Percentiles rank a stretch among this genome's conserved stretches.
Evolutionary conservation across 441 rosid species (phyloP).

Genomic region (Gossypium lobatum): DNA sequence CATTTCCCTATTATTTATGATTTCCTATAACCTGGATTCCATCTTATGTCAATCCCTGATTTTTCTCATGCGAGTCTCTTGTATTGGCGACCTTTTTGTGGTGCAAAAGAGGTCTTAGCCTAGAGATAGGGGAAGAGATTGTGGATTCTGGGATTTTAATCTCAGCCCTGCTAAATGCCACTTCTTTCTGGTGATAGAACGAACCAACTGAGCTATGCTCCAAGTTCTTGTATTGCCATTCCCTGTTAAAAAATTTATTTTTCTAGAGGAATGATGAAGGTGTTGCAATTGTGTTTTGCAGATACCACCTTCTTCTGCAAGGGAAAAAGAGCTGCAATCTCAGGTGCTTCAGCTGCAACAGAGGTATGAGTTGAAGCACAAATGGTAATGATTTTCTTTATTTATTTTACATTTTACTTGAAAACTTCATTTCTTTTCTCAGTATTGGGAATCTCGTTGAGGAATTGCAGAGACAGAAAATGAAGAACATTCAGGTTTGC

Average conservation of each 20-base stretch:
- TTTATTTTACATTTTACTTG: slow-evolving; percentile 10
- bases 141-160: not conserved
- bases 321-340: slow-evolving; percentile 73
- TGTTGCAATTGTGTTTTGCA: slow-evolving; percentile 27
- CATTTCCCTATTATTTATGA: not conserved
- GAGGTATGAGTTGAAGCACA: slow-evolving; percentile 39
- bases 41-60: not conserved
- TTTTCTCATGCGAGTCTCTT: slow-evolving; percentile 1
- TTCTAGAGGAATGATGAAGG: not conserved
- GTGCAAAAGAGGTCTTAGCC: not conserved
- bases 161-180: not conserved
- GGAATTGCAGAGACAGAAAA: slow-evolving; percentile 69
- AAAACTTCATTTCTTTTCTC: slow-evolving; percentile 23
- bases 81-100: not conserved
- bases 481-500: slow-evolving; percentile 69
- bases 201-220: not conserved
- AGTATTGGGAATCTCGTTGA: slow-evolving; percentile 59
- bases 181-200: not conserved
- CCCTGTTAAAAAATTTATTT: not conserved
- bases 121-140: not conserved
- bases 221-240: not conserved
- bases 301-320: slow-evolving; percentile 44
- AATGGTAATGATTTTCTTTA: slow-evolving; percentile 1
- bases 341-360: slow-evolving; percentile 67
- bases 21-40: not conserved